Evolutionary conservation across 2,329 filamentous ascomycete genomes (phyloP), one percentile per base, ranked within the genome.

Genomic region (Epichloe uncinata): DNA sequence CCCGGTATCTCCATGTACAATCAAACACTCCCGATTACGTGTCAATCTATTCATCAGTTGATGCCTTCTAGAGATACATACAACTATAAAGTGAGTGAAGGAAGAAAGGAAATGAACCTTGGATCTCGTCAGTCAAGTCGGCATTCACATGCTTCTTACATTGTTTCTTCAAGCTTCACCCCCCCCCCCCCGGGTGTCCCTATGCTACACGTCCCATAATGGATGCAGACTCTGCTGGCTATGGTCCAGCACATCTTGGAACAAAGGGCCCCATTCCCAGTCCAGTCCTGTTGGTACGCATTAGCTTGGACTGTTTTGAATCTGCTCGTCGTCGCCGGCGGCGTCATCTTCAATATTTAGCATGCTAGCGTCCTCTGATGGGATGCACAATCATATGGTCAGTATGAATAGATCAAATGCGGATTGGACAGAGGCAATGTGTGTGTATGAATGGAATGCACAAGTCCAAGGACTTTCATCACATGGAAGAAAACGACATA

Each of bases 291-390:
- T 49, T 36, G n/a, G 26, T 30, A 35, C 13, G 16, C 18, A 42
- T 42, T 34, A 44, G 47, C 42, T 12, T 41, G 9, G 18, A 41
- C 8, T 41, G 38, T 41, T 41, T 11, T 30, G 26, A 30, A 20
- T 5, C 11, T 34, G 46, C 53, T 54, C 3, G 44, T 26, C 26
- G 57, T 55, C 7, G 51, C 33, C 3, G 13, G 22, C 8, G 13
- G 12, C 26, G 42, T 16, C 9, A 5, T 43, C 42, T 43, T 43
- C 42, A 43, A 1, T 5, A 43, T 43, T 15, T 33, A 16, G 12
- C 11, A 30, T 8, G n/a, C 20, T 43, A 7, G 16, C 5, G 5
- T 16, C 26, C 20, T 7, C 16, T 16, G 36, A 13, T 16, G 15
- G n/a, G 18, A 16, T 41, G 20, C 20, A 41, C 8, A 18, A 41